These are phyloP conservation scores for Paraphaeosphaeria sporulosa DNA, from an alignment of 2,329 filamentous ascomycete genomes.

Conservation along the genomic window DNA sequence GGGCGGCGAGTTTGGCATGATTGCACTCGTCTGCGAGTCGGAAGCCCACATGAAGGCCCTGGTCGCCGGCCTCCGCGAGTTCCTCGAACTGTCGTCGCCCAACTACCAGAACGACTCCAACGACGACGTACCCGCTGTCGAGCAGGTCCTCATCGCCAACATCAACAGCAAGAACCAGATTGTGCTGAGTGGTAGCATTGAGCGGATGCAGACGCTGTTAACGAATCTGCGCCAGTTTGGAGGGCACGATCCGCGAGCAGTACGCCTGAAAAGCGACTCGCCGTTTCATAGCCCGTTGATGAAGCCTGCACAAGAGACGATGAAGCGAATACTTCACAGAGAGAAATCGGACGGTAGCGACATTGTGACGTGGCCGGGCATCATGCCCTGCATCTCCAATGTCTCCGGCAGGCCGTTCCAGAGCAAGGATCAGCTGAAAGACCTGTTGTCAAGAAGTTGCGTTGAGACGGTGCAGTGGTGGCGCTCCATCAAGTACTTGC, in stretches of 20 bases:
- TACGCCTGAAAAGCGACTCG: slow-evolving; percentile 83
- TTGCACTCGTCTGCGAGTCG: slow-evolving; percentile 84
- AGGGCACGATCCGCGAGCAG: slow-evolving; percentile 88
- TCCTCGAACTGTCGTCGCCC: slow-evolving; percentile 73
- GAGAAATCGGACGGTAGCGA: slow-evolving; percentile 66
- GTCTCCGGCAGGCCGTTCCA: slow-evolving; percentile 81
- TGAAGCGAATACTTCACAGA: slow-evolving; percentile 71
- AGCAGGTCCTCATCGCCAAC: slow-evolving; percentile 91
- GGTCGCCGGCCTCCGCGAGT: slow-evolving; percentile 78
- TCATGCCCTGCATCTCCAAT: slow-evolving; percentile 83
- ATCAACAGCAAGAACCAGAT: slow-evolving; percentile 97
- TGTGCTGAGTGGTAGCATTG: slow-evolving; percentile 86
- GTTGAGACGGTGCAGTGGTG: slow-evolving; percentile 96
- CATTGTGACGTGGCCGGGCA: slow-evolving; percentile 77
- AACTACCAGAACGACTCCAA: slow-evolving; percentile 73
- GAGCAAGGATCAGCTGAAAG: slow-evolving; percentile 76
- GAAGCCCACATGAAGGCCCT: slow-evolving; percentile 75
- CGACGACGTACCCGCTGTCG: slow-evolving; percentile 74
- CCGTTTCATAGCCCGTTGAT: slow-evolving; percentile 94
- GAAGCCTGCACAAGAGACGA: slow-evolving; percentile 79
- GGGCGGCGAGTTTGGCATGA: slow-evolving; percentile 91
- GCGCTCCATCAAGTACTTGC: slow-evolving; percentile 88
- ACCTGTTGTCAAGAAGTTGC: slow-evolving; percentile 79
- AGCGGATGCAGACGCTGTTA: slow-evolving; percentile 80
- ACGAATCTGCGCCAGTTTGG: slow-evolving; percentile 88